These are phyloP conservation scores for Quercus gilva DNA, from an alignment of 306 rosid species.

Conservation along the genomic window DNA sequence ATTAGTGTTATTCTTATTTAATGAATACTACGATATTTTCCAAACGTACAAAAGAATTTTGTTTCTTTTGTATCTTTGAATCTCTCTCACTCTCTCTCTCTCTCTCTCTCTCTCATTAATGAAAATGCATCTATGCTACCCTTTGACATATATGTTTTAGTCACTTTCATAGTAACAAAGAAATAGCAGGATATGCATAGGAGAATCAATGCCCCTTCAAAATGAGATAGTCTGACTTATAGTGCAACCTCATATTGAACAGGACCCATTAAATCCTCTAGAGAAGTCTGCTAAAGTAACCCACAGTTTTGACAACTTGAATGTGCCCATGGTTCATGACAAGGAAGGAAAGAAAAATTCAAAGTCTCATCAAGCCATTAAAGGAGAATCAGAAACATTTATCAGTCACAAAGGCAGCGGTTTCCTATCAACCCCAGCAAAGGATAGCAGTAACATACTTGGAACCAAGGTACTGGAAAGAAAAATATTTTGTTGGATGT, in stretches of 20 bases:
- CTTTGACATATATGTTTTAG: too few species aligned
- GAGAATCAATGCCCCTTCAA: background rate
- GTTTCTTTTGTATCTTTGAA: background rate
- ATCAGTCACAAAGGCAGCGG: background rate
- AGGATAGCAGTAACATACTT: conserved; percentile 6
- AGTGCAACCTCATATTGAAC: conserved; percentile 8
- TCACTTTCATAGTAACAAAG: background rate
- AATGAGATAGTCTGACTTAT: background rate
- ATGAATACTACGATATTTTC: background rate
- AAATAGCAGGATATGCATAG: background rate
- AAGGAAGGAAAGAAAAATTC: conserved; percentile 1
- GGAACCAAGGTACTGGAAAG: background rate
- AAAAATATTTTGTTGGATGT: background rate
- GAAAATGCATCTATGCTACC: background rate
- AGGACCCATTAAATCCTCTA: conserved; percentile 19
- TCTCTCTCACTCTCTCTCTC: background rate
- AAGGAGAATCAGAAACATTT: conserved; percentile 1
- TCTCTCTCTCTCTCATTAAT: background rate
- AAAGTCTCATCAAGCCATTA: conserved; percentile 1
- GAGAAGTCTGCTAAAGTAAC: conserved; percentile 10
- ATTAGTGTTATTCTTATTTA: background rate
- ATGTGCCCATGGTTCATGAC: background rate
- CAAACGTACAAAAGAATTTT: background rate
- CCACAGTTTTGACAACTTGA: background rate
- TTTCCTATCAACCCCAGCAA: background rate